Evolutionary conservation across 495 filamentous ascomycete species (phyloP), one percentile per base, ranked within the genome.

Genomic region (Amorphotheca resinae): DNA sequence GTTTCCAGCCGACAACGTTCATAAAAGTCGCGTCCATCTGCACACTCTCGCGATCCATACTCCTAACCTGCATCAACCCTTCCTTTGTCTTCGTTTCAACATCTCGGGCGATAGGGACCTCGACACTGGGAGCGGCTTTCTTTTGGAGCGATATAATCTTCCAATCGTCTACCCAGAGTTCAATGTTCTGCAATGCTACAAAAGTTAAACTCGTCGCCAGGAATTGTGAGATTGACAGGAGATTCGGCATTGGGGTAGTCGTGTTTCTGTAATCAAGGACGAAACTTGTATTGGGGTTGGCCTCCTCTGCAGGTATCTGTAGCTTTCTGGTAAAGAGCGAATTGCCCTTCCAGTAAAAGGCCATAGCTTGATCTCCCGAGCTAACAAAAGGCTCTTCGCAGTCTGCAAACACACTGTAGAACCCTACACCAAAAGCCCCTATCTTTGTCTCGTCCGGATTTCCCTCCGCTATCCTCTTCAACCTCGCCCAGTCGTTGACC

Each of bases 381-480:
- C 81, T 86, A 40, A 96, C 80, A 58, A 96, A 95, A 3, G 93
- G 93, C 53, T 95, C 86, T 57, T 99, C 93, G 56, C 87, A 95
- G 56, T 96, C 91, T 48, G 91, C 83, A 62, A 99, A 99, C 25
- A 96, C 91, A 59, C 84, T 91, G 67, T 99, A 99, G 61, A 99
- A 96, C 2, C 93, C 93, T 28, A 99, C 93, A 35, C 93, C 93
- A 58, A 96, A 99, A 3, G 93, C 93, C 15, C 93, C 93, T 53
- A 99, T 96, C 66, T 99, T 96, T 3, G 86, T 93, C 60, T 96
- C 93, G 59, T 96, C 89, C 0, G 93, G 93, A 55, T 99, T 99
- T 9, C 93, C 93, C 61, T 96, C 89, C 11, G 93, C 93, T 49
- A 99, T 99, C 42, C 87, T 79, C 67, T 96, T 96, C 54, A 99